These are phyloP conservation scores for Talaromyces sp. DNA, from an alignment of 2,329 filamentous ascomycete species.

Conservation along the genomic window DNA sequence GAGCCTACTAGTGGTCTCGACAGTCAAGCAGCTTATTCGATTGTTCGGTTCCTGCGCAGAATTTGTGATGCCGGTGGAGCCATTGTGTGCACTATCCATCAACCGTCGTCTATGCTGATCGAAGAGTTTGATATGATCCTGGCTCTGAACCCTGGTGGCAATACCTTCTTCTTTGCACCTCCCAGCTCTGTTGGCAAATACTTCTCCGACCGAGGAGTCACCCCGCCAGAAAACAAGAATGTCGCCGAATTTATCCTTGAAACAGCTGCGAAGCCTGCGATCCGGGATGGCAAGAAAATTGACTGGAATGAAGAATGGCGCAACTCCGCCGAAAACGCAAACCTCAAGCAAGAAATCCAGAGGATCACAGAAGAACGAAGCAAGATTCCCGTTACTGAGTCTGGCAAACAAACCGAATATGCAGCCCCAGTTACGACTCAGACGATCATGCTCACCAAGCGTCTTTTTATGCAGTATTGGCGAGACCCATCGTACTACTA, in stretches of 20 bases:
- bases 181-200: slow-evolving; percentile 64
- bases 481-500: slow-evolving; percentile 71
- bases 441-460: slow-evolving; percentile 60
- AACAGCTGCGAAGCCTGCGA: slow-evolving; percentile 54
- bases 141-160: slow-evolving; percentile 61
- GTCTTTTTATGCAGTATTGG: slow-evolving; percentile 69
- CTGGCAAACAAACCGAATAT: slow-evolving; percentile 48
- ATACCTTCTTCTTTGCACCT: slow-evolving; percentile 68
- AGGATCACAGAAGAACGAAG: slow-evolving; percentile 55
- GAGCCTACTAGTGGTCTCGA: slow-evolving; percentile 68
- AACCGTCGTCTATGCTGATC: slow-evolving; percentile 63
- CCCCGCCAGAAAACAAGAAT: slow-evolving; percentile 61
- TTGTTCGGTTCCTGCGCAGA: slow-evolving; percentile 64
- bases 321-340: slow-evolving; percentile 55
- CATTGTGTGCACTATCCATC: slow-evolving; percentile 69
- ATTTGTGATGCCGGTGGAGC: slow-evolving; percentile 61
- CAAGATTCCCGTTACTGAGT: slow-evolving; percentile 37
- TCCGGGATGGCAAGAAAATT: slow-evolving; percentile 50
- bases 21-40: slow-evolving; percentile 62
- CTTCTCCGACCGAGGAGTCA: slow-evolving; percentile 59
- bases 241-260: slow-evolving; percentile 63
- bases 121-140: slow-evolving; percentile 70
- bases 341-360: slow-evolving; percentile 60
- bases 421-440: slow-evolving; percentile 61
- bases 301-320: slow-evolving; percentile 74